Evolutionary conservation across 1,284 basidiomycete genomes (phyloP).

Genomic region (Rhodotorula sp.): DNA sequence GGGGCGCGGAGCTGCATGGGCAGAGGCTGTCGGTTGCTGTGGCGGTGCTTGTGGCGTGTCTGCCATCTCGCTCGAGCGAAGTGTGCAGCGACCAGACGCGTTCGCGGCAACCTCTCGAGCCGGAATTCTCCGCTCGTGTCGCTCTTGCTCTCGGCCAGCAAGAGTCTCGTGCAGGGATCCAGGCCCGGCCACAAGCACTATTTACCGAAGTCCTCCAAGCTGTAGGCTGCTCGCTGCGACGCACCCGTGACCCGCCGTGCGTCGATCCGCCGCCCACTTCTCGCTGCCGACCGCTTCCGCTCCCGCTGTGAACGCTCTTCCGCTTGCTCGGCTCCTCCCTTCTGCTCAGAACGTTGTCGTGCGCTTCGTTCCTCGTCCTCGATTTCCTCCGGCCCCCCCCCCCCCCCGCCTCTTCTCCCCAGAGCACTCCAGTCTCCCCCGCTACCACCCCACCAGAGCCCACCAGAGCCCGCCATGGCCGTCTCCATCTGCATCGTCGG

Average conservation of each 20-base stretch:
- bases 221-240: no score
- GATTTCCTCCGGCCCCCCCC: background rate
- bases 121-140: background rate
- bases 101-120: background rate
- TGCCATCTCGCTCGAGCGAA: background rate
- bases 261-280: background rate
- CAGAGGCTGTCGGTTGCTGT: background rate
- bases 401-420: background rate
- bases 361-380: no score
- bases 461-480: background rate
- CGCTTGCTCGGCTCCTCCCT: background rate
- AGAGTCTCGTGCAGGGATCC: background rate
- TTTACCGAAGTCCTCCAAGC: no score
- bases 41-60: background rate
- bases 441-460: no score
- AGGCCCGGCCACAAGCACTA: no score
- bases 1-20: background rate
- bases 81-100: background rate
- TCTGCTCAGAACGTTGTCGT: background rate
- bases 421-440: background rate
- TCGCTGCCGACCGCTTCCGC: background rate
- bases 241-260: background rate
- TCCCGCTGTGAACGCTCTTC: background rate
- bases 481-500: constrained; percentile 29
- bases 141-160: background rate